Evolutionary conservation across 2,329 filamentous ascomycete species (phyloP).

Genomic region (Verticillium nonalfalfae): DNA sequence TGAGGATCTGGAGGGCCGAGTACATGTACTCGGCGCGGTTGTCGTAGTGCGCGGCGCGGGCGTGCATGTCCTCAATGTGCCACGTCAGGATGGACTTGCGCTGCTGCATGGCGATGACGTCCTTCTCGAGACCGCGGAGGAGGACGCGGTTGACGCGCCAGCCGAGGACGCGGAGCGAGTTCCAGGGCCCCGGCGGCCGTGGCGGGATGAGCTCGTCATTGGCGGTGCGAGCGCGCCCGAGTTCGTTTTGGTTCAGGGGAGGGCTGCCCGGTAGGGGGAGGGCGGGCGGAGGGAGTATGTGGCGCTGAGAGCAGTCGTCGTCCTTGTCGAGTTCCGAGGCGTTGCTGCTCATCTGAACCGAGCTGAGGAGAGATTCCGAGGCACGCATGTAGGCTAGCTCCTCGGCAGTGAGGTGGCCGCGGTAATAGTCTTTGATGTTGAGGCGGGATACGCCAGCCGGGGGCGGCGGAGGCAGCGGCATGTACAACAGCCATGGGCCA

Average conservation of each 20-base stretch:
- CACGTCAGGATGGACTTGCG: conserved; percentile 40
- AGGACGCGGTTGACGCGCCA: conserved; percentile 33
- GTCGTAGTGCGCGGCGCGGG: conserved; percentile 41
- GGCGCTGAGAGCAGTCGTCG: conserved; percentile 13
- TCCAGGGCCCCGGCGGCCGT: conserved; percentile 30
- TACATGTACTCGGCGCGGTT: conserved; percentile 47
- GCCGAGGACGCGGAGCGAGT: conserved; percentile 28
- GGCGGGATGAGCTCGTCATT: conserved; percentile 19
- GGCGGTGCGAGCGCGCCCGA: background rate
- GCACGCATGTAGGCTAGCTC: conserved; percentile 31
- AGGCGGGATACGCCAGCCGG: conserved; percentile 32
- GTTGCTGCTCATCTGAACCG: conserved; percentile 19
- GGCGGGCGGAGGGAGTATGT: conserved; percentile 23
- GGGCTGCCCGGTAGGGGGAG: conserved; percentile 8
- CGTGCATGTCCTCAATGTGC: conserved; percentile 41
- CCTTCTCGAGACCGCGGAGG: conserved; percentile 40
- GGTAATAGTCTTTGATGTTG: conserved; percentile 41
- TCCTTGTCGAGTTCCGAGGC: conserved; percentile 19
- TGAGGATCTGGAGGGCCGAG: conserved; percentile 39
- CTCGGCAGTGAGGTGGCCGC: conserved; percentile 38
- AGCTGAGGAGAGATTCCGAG: conserved; percentile 25
- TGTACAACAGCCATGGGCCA: conserved; percentile 38
- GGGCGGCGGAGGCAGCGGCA: conserved; percentile 26
- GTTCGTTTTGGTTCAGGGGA: conserved; percentile 5
- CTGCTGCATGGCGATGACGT: conserved; percentile 39